phyloP scores from a whole-genome alignment of 768 basidiomycete species.

The Tricholoma hemisulphureum region DNA sequence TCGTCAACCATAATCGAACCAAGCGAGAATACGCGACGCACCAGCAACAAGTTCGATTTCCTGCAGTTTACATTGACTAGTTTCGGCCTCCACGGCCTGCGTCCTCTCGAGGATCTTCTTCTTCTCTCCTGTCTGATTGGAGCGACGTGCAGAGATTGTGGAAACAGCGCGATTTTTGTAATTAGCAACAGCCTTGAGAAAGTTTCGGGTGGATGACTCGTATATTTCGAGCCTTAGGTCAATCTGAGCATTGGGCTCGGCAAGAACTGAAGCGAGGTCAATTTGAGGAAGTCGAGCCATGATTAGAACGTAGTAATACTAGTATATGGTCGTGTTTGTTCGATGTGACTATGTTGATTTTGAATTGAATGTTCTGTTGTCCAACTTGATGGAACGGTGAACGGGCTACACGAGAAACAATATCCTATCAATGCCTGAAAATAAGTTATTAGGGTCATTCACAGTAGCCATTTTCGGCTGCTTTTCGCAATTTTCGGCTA shows the following conservation, averaged over 20 bases:
- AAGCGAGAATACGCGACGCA: conserved; percentile 33
- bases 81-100: conserved; percentile 65
- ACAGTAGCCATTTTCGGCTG: no score
- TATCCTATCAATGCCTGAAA: no score
- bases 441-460: no score
- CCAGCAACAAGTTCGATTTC: conserved; percentile 80
- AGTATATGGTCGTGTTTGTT: no score
- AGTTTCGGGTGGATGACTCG: conserved; percentile 67
- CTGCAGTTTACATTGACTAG: conserved; percentile 68
- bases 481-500: no score
- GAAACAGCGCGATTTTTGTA: conserved; percentile 73
- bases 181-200: conserved; percentile 66
- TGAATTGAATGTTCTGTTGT: no score
- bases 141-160: conserved; percentile 66
- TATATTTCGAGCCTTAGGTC: conserved; percentile 62
- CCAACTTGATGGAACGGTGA: no score
- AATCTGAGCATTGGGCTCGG: conserved; percentile 55
- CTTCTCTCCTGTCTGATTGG: conserved; percentile 58
- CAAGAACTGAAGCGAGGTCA: conserved; percentile 57
- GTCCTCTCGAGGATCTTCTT: conserved; percentile 62
- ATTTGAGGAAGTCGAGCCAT: conserved; percentile 50
- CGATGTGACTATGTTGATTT: no score
- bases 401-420: no score
- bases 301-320: no score
- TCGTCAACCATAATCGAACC: not conserved